These are phyloP conservation scores for Hydnomerulius pinastri DNA, from an alignment of 768 basidiomycete species.

Conservation along the genomic window DNA sequence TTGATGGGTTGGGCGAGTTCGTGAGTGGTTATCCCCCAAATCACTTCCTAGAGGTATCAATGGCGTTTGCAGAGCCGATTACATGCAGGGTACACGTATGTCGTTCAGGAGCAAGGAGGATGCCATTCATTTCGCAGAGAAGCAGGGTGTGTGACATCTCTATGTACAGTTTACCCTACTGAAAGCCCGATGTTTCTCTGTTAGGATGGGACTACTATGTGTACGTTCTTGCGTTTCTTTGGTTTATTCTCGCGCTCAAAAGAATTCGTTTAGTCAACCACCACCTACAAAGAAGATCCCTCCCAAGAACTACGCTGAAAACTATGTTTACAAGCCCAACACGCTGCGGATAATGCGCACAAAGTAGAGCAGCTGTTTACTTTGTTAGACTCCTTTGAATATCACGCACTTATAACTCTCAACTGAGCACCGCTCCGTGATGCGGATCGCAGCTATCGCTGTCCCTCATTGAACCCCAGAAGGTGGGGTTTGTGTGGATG, in stretches of 20 bases:
- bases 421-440: too few species aligned
- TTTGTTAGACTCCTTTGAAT: slow-evolving; percentile 9
- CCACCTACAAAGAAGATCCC: slow-evolving; percentile 66
- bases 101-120: slow-evolving; percentile 86
- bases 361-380: slow-evolving; percentile 64
- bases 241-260: slow-evolving; percentile 5
- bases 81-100: slow-evolving; percentile 89
- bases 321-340: slow-evolving; percentile 80
- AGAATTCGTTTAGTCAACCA: slow-evolving; percentile 47
- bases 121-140: slow-evolving; percentile 94
- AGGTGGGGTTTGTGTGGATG: too few species aligned
- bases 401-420: too few species aligned
- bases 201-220: slow-evolving; percentile 93
- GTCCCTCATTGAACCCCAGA: too few species aligned
- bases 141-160: slow-evolving; percentile 67
- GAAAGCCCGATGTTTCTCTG: background rate
- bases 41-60: slow-evolving; percentile 4
- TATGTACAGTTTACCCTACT: background rate
- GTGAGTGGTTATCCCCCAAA: slow-evolving; percentile 47
- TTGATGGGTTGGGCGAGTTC: slow-evolving; percentile 97
- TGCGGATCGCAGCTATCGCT: too few species aligned
- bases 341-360: slow-evolving; percentile 85
- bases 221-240: slow-evolving; percentile 46
- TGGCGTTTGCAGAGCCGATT: slow-evolving; percentile 71
- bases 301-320: slow-evolving; percentile 90